Evolutionary conservation across 176 grass and related monocot species (phyloP).

Genomic region (Oryza meyeriana): DNA sequence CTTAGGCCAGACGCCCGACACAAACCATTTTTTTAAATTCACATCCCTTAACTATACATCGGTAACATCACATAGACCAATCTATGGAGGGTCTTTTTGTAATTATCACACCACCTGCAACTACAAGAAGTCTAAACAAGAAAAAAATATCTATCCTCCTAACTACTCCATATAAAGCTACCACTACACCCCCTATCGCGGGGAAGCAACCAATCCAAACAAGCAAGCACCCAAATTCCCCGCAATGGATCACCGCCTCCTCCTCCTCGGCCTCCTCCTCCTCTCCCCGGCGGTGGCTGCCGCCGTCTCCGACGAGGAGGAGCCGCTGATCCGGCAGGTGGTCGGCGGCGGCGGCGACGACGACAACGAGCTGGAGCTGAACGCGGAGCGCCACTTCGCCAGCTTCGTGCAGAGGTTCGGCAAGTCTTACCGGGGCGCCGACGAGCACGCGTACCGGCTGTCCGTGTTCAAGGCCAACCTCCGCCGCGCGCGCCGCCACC

Average conservation of each 20-base stretch:
- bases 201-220: slow-evolving; percentile 31
- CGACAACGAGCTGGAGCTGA: slow-evolving; percentile 51
- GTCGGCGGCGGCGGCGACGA: slow-evolving; percentile 31
- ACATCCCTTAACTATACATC: no score
- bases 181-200: not conserved
- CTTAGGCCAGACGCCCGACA: no score
- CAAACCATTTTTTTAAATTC: no score
- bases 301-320: slow-evolving; percentile 13
- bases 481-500: slow-evolving; percentile 64
- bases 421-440: slow-evolving; percentile 66
- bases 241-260: slow-evolving; percentile 48
- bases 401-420: slow-evolving; percentile 68
- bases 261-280: slow-evolving; percentile 24
- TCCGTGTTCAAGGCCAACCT: slow-evolving; percentile 89
- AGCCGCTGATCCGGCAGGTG: slow-evolving; percentile 75
- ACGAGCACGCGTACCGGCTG: slow-evolving; percentile 68
- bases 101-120: not conserved
- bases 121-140: not conserved
- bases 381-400: slow-evolving; percentile 60
- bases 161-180: slow-evolving; percentile 31
- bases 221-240: slow-evolving; percentile 9
- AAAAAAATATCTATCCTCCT: slow-evolving; percentile 11
- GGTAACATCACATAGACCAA: no score
- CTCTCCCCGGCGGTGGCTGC: not conserved
- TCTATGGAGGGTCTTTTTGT: not conserved